Evolutionary conservation across 2,329 filamentous ascomycete genomes (phyloP).

Genomic region (Colletotrichum liriopes): DNA sequence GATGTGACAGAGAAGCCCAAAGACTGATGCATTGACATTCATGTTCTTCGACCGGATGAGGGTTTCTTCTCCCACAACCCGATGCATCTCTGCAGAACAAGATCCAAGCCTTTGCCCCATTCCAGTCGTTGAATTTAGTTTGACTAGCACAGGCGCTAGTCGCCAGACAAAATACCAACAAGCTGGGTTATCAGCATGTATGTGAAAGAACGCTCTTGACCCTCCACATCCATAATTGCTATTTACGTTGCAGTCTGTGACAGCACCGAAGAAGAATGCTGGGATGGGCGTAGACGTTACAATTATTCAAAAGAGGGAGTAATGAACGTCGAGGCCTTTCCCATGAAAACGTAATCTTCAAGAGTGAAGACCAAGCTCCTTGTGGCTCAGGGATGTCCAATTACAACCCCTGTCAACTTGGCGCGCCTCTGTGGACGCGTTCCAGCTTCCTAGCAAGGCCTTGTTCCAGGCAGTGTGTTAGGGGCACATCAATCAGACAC

Average conservation of each 20-base stretch:
- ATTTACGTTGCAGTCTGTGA: background rate
- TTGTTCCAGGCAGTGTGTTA: slow-evolving; percentile 26
- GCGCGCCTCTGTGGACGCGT: slow-evolving; percentile 25
- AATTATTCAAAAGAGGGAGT: too few relatives aligned
- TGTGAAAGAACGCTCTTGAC: background rate
- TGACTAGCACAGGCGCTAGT: slow-evolving; percentile 5
- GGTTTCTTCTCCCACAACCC: background rate
- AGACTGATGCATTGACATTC: background rate
- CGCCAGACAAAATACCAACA: background rate
- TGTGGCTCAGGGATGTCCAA: slow-evolving; percentile 14
- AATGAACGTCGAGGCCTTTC: background rate
- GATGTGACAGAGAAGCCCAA: background rate
- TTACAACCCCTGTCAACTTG: slow-evolving; percentile 29
- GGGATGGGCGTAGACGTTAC: background rate
- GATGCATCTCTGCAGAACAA: background rate
- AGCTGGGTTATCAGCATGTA: slow-evolving; percentile 7
- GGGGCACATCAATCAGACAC: slow-evolving; percentile 26
- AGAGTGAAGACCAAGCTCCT: slow-evolving; percentile 4
- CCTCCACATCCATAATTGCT: background rate
- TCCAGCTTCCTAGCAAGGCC: background rate
- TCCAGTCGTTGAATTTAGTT: background rate
- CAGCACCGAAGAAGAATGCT: background rate
- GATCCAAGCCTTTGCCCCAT: background rate
- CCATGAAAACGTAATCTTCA: background rate
- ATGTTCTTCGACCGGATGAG: background rate